Base-by-base conservation (phyloP, 2,329 filamentous ascomycete species). In the Verticillium nubilum region DNA sequence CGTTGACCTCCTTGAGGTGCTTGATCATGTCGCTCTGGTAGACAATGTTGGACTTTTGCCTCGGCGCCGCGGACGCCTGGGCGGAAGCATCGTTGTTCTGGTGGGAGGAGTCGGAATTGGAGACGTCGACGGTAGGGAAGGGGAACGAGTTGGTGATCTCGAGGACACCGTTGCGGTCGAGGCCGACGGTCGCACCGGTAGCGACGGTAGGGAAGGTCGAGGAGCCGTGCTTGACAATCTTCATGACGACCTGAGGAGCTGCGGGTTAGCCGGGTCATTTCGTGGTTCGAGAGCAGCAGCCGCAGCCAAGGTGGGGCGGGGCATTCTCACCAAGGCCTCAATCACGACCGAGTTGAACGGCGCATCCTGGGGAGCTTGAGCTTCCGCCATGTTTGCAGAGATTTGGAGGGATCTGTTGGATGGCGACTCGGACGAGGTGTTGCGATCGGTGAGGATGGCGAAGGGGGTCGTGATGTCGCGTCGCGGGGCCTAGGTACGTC, bases 11-110 rank as follows among this genome's bases (percentile, higher is more conserved):
- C 74, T 94, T 90, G 64, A 98, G 80, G 76, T 95, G 92, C 72
- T 92, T 90, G 76, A 99, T 94, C 94, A 98, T 98, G 77, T 99
- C 95, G 66, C 86, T 88, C 80, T 97, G 91, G 79, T 99, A 98
- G 67, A 82, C 78, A 25, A 88, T 83, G 76, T 96, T 97, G 70
- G 90, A 85, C 82, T 98, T 98, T 66, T 93, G 90, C 67, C 95
- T 89, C 65, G 95, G 95, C 54, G 95, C 95, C 15, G 92, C 90
- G 29, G 92, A 90, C 23, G 95, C 92, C 53, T 90, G 80, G 69
- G 88, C 86, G 57, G 89, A 89, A 59, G 89, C 82, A 66, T 89
- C 86, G 73, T 86, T 91, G 76, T 91, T 88, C 27, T 56, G 54
- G 50, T 93, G 90, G 75, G 80, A 82, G 75, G 80, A 82, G 68